A percentile compares a stretch with the other conserved stretches of the same genome.
Conservation (phyloP, 352 stramenopile genomes). For the Globisporangium barbulae region DNA sequence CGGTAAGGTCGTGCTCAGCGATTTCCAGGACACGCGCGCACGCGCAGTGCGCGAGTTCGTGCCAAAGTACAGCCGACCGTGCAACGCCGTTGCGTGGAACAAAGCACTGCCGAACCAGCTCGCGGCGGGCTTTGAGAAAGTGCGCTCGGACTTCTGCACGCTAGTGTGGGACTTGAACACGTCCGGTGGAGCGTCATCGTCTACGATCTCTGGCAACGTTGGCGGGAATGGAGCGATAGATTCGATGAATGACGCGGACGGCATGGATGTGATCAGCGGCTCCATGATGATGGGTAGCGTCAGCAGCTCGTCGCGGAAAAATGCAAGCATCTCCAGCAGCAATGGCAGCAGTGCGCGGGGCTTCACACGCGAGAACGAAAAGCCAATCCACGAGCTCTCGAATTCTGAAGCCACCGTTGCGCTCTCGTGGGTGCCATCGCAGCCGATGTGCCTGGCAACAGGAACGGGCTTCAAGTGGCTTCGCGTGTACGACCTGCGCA, state of each 20-base stretch:
- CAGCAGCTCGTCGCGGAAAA: slow-evolving; percentile 18
- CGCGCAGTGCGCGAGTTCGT: slow-evolving; percentile 68
- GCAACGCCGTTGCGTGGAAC: slow-evolving; percentile 86
- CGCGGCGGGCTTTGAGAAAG: slow-evolving; percentile 83
- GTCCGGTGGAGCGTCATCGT: slow-evolving; percentile 16
- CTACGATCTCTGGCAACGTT: slow-evolving; percentile 20
- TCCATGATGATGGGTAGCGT: slow-evolving; percentile 17
- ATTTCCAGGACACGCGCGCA: slow-evolving; percentile 69
- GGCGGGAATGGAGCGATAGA: slow-evolving; percentile 26
- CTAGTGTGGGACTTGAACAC: slow-evolving; percentile 83
- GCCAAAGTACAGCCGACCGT: slow-evolving; percentile 80
- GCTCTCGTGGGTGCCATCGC: slow-evolving; percentile 78
- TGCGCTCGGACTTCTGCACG: slow-evolving; percentile 82
- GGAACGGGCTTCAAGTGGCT: slow-evolving; percentile 89
- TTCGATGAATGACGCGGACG: slow-evolving; percentile 23
- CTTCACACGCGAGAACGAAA: slow-evolving; percentile 36
- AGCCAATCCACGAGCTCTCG: slow-evolving; percentile 73
- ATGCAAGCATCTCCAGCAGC: slow-evolving; percentile 10
- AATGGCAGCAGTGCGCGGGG: slow-evolving; percentile 13
- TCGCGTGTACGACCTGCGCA: slow-evolving; percentile 76
- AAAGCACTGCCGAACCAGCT: slow-evolving; percentile 68
- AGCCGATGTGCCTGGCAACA: slow-evolving; percentile 75
- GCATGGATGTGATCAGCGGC: slow-evolving; percentile 18
- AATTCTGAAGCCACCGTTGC: slow-evolving; percentile 84
- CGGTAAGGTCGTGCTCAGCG: slow-evolving; percentile 80